Base-by-base conservation (phyloP, 306 rosid genomes). In the Fagus sylvatica region DNA sequence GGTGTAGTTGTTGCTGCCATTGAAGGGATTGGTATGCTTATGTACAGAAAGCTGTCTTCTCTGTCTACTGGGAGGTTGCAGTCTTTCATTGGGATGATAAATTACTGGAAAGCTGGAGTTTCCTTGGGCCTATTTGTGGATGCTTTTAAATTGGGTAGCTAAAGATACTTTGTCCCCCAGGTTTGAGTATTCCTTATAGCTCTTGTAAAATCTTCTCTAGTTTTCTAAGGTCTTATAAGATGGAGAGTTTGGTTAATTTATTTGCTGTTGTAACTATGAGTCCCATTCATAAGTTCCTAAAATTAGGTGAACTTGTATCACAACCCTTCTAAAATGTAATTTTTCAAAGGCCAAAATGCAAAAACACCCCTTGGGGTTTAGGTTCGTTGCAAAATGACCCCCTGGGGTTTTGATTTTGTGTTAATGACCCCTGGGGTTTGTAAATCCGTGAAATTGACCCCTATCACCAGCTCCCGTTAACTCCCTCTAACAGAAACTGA, bases 61-160 rank as follows among this genome's bases (percentile, higher is more conserved):
- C 57, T 56, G 66, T 84, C 91, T 22, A 84, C 81, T 22, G 92
- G 85, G 81, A 93, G 95, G 76, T 80, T 93, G 74, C 93, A 87
- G 73, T 87, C 94, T 74, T 88, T 95, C 77, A 85, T 93, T 46
- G 88, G 41, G 78, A 75, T 95, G 93, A 53, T 95, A 41, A 95
- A 95, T 84, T 95, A 83, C 80, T 93, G 98, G 99, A 95, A 95
- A 86, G 99, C 99, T 2, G 99, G 99, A 72, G 96, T 95, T 19
- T 95, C 98, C 82, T 86, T 95, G 78, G 98, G 99, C 74, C 96
- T 95, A 69, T 95, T 91, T 84, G 99, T 93, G 61, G 99, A 95
- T 85, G 99, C 99, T 73, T 95, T 95, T 67, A 93, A 95, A 83
- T 79, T 95, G 64, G 99, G 99, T 60, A 95, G 99, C 86, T 95